These are phyloP conservation scores for Protoeuglena noctilucae DNA, from an alignment of 139 green algal species.

Conservation along the genomic window DNA sequence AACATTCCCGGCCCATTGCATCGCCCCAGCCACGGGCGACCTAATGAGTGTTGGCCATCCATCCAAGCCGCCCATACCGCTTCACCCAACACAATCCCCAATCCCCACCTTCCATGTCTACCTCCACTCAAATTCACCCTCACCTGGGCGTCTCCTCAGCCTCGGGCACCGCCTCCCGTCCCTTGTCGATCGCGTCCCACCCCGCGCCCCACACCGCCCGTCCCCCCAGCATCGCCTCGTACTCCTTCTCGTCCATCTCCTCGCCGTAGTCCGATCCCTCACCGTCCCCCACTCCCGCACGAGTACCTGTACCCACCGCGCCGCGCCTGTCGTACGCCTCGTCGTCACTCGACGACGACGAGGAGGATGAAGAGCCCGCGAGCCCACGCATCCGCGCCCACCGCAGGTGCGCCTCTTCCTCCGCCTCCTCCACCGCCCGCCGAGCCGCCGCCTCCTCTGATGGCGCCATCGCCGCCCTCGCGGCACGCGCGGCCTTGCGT, in stretches of 20 bases:
- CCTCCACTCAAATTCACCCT: too few relatives aligned
- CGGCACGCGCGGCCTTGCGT: too few relatives aligned
- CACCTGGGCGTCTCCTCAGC: neutral
- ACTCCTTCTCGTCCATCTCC: conserved; percentile 10
- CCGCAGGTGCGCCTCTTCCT: conserved; percentile 8
- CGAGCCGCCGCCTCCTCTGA: conserved; percentile 5
- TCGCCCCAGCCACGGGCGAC: too few relatives aligned
- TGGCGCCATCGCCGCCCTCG: conserved; percentile 7
- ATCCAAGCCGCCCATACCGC: too few relatives aligned
- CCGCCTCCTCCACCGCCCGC: conserved; percentile 5
- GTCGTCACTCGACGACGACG: conserved; percentile 13
- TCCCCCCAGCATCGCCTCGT: neutral
- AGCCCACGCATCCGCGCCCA: neutral
- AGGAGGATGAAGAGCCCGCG: conserved; percentile 3
- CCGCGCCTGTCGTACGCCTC: conserved; percentile 14
- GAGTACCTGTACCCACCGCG: too few relatives aligned
- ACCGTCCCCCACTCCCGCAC: too few relatives aligned
- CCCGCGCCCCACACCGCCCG: conserved; percentile 49
- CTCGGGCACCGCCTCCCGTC: neutral
- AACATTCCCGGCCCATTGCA: too few relatives aligned
- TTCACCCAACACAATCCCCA: too few relatives aligned
- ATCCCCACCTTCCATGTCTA: too few relatives aligned
- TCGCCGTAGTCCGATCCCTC: too few relatives aligned
- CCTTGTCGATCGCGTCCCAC: conserved; percentile 6
- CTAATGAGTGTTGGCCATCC: too few relatives aligned